Conservation (phyloP, 2,329 filamentous ascomycete genomes). For the Orbilia oligospora region DNA sequence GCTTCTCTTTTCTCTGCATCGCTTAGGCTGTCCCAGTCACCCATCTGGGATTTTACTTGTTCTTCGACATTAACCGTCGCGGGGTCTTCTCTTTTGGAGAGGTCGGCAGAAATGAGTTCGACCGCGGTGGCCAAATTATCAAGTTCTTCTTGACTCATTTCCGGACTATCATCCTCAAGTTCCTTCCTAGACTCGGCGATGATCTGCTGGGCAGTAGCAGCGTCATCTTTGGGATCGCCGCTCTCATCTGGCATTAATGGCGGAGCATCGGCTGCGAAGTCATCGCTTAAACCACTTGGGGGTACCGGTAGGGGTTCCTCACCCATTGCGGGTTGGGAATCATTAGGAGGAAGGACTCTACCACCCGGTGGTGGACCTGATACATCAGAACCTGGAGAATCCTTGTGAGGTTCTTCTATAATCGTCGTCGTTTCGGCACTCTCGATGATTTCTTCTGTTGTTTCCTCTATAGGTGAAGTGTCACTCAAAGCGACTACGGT, state of each 20-base stretch:
- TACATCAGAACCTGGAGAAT: not conserved
- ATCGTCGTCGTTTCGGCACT: not conserved
- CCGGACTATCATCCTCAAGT: not conserved
- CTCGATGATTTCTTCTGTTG: not conserved
- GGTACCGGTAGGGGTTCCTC: not conserved
- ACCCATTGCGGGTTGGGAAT: not conserved
- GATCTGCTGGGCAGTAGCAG: slow-evolving; percentile 4
- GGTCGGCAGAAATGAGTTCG: slow-evolving; percentile 6
- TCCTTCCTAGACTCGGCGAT: slow-evolving; percentile 14
- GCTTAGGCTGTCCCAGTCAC: not conserved
- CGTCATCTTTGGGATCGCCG: slow-evolving; percentile 18
- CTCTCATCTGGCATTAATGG: slow-evolving; percentile 2
- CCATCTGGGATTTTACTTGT: slow-evolving; percentile 11
- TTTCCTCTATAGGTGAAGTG: not conserved
- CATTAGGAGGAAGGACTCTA: no score
- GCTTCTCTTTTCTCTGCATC: not conserved
- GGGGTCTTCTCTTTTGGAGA: slow-evolving; percentile 9
- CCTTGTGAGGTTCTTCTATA: not conserved
- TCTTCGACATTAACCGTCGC: slow-evolving; percentile 12
- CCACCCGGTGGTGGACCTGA: not conserved
- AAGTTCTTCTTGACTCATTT: slow-evolving; percentile 7
- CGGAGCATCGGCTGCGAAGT: not conserved
- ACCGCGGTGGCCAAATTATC: not conserved
- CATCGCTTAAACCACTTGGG: not conserved
- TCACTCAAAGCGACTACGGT: not conserved